These are phyloP conservation scores for Poa annua DNA, from an alignment of 176 grass and related monocot species.

Conservation along the genomic window DNA sequence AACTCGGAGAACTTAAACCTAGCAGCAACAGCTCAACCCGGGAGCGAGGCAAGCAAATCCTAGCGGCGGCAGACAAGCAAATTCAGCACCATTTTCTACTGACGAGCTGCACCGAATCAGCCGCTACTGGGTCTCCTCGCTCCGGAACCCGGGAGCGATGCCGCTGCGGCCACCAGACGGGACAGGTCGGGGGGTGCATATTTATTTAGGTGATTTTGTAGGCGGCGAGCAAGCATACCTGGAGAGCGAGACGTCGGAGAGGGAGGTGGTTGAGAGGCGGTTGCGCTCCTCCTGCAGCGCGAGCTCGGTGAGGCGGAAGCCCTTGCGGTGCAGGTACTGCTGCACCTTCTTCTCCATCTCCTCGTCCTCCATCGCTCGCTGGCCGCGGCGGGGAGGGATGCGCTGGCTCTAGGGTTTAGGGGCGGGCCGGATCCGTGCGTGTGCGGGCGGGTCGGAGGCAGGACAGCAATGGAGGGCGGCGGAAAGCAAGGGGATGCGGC, in stretches of 20 bases:
- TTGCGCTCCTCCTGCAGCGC: constrained; percentile 90
- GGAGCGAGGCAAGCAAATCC: neutral
- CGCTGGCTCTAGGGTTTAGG: constrained; percentile 1
- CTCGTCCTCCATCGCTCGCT: constrained; percentile 75
- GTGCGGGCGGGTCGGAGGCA: neutral
- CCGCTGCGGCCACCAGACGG: neutral
- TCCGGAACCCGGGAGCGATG: neutral
- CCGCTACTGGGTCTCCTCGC: neutral
- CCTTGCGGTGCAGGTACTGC: constrained; percentile 88
- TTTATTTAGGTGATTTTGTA: neutral
- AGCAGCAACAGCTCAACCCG: neutral
- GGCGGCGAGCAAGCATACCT: constrained; percentile 40
- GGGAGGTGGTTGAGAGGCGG: constrained; percentile 66
- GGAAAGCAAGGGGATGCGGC: too few species aligned
- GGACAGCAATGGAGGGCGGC: too few species aligned
- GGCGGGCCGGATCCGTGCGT: neutral
- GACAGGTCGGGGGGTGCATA: neutral
- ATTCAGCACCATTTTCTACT: neutral
- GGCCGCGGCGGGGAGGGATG: constrained; percentile 14
- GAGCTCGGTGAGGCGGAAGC: constrained; percentile 82
- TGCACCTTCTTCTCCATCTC: constrained; percentile 94
- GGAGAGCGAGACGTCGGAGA: constrained; percentile 55
- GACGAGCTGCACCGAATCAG: constrained; percentile 17
- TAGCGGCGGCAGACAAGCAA: neutral
- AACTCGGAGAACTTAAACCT: constrained; percentile 12